Evolutionary conservation across 306 rosid species (phyloP), one percentile per base, ranked within the genome.

Genomic region (Clitoria ternatea): DNA sequence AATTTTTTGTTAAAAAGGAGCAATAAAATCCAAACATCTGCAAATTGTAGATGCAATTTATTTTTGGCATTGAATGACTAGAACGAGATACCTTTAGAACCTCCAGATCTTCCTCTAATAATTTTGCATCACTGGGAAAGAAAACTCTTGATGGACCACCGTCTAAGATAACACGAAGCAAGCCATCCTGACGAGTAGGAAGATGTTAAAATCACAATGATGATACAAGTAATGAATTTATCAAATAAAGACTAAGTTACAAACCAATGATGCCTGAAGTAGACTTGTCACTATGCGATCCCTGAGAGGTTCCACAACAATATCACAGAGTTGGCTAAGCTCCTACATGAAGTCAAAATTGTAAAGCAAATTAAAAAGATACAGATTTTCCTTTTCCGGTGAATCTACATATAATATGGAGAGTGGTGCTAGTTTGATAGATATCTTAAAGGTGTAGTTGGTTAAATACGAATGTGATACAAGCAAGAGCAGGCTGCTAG

Each of bases 211-310:
- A 69, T 72, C 59, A 53, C 37, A 50, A 66, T n/a, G n/a, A n/a
- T n/a, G n/a, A n/a, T 49, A 75, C 45, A 17, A 48, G 23, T 22
- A 53, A 61, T 35, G 59, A 48, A 73, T 61, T 77, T 69, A 37
- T 53, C 15, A 69, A 37, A 50, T 60, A 47, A 18, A 56, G 53
- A 61, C 24, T 54, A 47, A 64, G 78, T 68, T 69, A 78, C 75
- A 56, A 55, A 91, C 99, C 92, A 94, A 81, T 49, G 99, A 84
- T 44, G 99, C 99, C 70, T 94, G 99, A 86, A 94, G 99, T 68
- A 94, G 96, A 84, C 99, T 91, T 14, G 97, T 94, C 83, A 94
- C 99, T 35, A 94, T 78, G 59, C 85, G 97, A 81, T 94, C 99
- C 83, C 99, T 81, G 48, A 94, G 96, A 61, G 99, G 95, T 80